phyloP scores from a whole-genome alignment of 73 alveolate species.

The Tetrahymena thermophila region DNA sequence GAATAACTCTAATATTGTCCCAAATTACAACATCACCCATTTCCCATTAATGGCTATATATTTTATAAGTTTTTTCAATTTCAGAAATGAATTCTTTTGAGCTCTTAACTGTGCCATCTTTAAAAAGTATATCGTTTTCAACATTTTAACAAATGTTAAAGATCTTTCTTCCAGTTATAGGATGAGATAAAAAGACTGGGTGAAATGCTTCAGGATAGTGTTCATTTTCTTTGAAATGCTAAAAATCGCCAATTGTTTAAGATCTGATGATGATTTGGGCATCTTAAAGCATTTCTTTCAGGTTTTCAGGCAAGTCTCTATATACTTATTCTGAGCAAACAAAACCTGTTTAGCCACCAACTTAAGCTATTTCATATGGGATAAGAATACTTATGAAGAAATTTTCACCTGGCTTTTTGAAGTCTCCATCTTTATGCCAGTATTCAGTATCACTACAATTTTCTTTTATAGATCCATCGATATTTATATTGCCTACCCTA shows the following conservation, averaged over 20 bases:
- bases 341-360: conserved; percentile 17
- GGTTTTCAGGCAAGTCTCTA: neutral
- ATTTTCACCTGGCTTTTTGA: neutral
- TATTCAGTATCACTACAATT: neutral
- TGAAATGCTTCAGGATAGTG: neutral
- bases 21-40: conserved; percentile 31
- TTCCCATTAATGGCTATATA: conserved; percentile 20
- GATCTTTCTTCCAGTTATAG: neutral
- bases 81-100: neutral
- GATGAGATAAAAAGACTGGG: neutral
- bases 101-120: neutral
- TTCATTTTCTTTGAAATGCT: neutral
- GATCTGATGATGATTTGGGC: neutral
- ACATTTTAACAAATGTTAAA: neutral
- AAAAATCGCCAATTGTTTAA: neutral
- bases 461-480: conserved; percentile 6
- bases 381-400: neutral
- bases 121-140: neutral
- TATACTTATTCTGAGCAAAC: neutral
- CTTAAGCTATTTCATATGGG: conserved; percentile 3
- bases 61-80: neutral
- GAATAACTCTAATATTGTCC: conserved; percentile 28
- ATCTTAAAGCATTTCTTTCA: neutral
- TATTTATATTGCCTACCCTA: conserved; percentile 8
- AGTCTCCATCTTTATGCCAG: conserved; percentile 32